phyloP scores from a whole-genome alignment of 2,329 filamentous ascomycete species.

The Penicillium verrucosum region DNA sequence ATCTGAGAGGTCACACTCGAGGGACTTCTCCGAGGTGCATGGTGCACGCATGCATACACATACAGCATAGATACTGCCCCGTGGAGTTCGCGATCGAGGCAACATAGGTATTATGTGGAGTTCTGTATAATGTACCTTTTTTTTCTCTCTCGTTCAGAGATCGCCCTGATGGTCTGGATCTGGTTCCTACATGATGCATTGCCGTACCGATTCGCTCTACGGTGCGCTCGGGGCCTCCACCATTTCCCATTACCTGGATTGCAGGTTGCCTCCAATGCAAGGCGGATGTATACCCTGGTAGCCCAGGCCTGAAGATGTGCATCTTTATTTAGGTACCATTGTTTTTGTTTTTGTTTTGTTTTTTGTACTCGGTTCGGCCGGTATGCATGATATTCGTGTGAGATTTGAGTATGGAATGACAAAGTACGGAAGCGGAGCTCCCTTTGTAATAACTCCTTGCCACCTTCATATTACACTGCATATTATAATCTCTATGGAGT shows the following conservation, averaged over 20 bases:
- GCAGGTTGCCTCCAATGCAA: slow-evolving; percentile 23
- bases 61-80: slow-evolving; percentile 3
- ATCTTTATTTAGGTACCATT: slow-evolving; percentile 23
- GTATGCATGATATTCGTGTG: slow-evolving; percentile 8
- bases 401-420: neutral
- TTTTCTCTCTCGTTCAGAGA: neutral
- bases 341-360: neutral
- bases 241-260: slow-evolving; percentile 21
- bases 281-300: slow-evolving; percentile 14
- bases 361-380: neutral
- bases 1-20: slow-evolving; percentile 23
- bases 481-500: neutral
- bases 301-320: neutral
- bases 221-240: slow-evolving; percentile 1
- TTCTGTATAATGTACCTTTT: neutral
- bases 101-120: slow-evolving; percentile 4
- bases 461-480: neutral
- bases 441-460: neutral
- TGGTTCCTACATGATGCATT: neutral
- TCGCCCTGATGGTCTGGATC: neutral
- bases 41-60: slow-evolving; percentile 1
- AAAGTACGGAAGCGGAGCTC: neutral
- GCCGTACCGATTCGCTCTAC: neutral
- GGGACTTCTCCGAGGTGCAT: slow-evolving; percentile 9
- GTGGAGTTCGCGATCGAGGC: slow-evolving; percentile 16